A percentile compares a stretch with the other conserved stretches of the same genome.
Conservation (phyloP, 345 rosid species). For the Trapa bicornis region DNA sequence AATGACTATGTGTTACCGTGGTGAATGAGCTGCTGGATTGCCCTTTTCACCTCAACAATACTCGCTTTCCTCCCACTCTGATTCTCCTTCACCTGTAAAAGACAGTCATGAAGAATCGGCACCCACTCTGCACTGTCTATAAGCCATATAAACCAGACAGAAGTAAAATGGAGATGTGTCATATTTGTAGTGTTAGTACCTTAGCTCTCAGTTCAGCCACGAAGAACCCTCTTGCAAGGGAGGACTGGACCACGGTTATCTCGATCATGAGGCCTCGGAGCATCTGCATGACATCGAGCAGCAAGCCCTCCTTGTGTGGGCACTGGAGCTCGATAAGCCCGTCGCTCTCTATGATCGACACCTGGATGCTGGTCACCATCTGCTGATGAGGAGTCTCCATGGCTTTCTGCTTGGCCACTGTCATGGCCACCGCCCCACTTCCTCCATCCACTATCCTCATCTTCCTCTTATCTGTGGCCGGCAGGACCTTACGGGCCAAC, state of each 20-base stretch:
- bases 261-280: constrained; percentile 64
- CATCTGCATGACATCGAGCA: constrained; percentile 70
- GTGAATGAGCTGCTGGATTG: constrained; percentile 54
- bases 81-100: constrained; percentile 53
- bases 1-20: constrained; percentile 9
- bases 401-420: constrained; percentile 27
- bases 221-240: constrained; percentile 35
- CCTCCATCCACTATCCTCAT: constrained; percentile 36
- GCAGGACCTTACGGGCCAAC: constrained; percentile 12
- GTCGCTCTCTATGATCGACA: constrained; percentile 84
- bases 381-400: constrained; percentile 16
- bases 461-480: constrained; percentile 38
- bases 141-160: too few relatives aligned
- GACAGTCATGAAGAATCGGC: not conserved
- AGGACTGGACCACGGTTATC: constrained; percentile 57
- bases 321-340: constrained; percentile 78
- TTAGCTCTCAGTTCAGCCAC: constrained; percentile 82
- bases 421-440: constrained; percentile 7
- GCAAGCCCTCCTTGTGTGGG: constrained; percentile 53
- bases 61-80: constrained; percentile 54
- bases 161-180: not conserved
- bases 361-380: constrained; percentile 42
- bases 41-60: constrained; percentile 82
- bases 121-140: not conserved
- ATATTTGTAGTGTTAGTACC: constrained; percentile 15